Evolutionary conservation across 441 rosid genomes (phyloP), one percentile per base, ranked within the genome.

Genomic region (Breynia disticha): DNA sequence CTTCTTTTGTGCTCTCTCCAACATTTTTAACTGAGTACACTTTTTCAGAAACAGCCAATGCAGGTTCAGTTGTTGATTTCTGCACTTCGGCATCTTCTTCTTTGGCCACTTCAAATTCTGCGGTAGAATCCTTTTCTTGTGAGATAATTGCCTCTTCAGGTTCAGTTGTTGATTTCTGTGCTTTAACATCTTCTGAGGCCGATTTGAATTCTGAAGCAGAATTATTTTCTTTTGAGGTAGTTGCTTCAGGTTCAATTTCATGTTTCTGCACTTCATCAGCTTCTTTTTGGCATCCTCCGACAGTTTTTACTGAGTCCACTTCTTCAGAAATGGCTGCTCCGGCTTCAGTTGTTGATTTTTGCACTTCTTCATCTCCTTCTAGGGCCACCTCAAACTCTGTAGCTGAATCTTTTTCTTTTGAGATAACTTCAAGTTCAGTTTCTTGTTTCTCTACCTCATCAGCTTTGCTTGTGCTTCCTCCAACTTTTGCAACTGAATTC

Each of bases 151-250:
- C 32, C 32, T 2, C 32, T 24, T 24, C 66, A 28, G 22, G 42
- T 51, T 65, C 62, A 46, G 9, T 19, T 52, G 41, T 56, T 56
- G 44, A 63, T 45, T 55, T 65, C 41, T 17, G 39, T 62, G 50
- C 47, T 52, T 15, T 16, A 61, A 15, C 65, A 52, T 60, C 71
- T 52, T 70, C 38, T 48, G 60, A 65, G 62, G 57, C 32, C 32
- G 32, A 61, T 55, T 52, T 69, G 18, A 20, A 46, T 61, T 59
- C 59, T 54, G 59, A 38, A 14, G 62, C 38, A 48, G 53, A 19
- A 5, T 35, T 28, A 49, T 53, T 68, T 66, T 59, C 59, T 50
- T 62, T 70, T 22, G 39, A 41, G 51, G 42, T 48, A 46, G 17
- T 57, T 47, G 59, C 63, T 54, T 61, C 57, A 55, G 32, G 32